Evolutionary conservation across 2,329 filamentous ascomycete species (phyloP).

Genomic region (Neodidymelliopsis sp.): DNA sequence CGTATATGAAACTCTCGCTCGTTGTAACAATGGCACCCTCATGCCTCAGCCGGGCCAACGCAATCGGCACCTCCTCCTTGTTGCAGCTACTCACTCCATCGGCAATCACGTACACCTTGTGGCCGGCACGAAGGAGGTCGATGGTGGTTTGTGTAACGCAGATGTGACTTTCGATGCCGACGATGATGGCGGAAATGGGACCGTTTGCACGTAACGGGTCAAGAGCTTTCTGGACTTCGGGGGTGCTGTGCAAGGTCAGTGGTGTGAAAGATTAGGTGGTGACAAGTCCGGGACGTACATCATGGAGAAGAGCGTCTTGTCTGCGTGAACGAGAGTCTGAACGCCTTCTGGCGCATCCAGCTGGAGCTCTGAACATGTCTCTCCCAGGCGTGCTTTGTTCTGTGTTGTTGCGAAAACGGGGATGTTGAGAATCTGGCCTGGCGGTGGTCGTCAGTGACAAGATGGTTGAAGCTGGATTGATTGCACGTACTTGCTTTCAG

Average conservation of each 20-base stretch:
- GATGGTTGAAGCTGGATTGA: neutral
- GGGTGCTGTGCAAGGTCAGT: slow-evolving; percentile 55
- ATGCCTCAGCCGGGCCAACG: slow-evolving; percentile 75
- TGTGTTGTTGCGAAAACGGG: slow-evolving; percentile 90
- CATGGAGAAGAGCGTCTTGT: slow-evolving; percentile 95
- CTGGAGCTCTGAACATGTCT: slow-evolving; percentile 76
- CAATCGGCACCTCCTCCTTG: slow-evolving; percentile 78
- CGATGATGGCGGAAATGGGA: slow-evolving; percentile 67
- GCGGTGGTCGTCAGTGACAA: slow-evolving; percentile 14
- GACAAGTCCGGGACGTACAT: slow-evolving; percentile 47
- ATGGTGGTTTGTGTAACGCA: slow-evolving; percentile 89
- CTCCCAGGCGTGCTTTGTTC: slow-evolving; percentile 77
- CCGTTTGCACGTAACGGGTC: slow-evolving; percentile 42
- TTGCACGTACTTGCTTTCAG: slow-evolving; percentile 54
- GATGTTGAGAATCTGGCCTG: slow-evolving; percentile 68
- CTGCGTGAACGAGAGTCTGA: slow-evolving; percentile 65
- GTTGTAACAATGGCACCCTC: slow-evolving; percentile 83
- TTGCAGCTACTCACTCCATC: slow-evolving; percentile 93
- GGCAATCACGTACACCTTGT: slow-evolving; percentile 84
- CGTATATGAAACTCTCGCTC: slow-evolving; percentile 89
- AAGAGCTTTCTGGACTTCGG: slow-evolving; percentile 64
- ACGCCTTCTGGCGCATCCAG: slow-evolving; percentile 59
- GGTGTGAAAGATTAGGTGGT: neutral
- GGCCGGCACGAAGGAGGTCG: slow-evolving; percentile 77
- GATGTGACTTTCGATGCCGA: slow-evolving; percentile 93